A percentile compares a stretch with the other conserved stretches of the same genome.
phyloP scores from a whole-genome alignment of 1,284 basidiomycete genomes.

The Cryptococcus sp. region DNA sequence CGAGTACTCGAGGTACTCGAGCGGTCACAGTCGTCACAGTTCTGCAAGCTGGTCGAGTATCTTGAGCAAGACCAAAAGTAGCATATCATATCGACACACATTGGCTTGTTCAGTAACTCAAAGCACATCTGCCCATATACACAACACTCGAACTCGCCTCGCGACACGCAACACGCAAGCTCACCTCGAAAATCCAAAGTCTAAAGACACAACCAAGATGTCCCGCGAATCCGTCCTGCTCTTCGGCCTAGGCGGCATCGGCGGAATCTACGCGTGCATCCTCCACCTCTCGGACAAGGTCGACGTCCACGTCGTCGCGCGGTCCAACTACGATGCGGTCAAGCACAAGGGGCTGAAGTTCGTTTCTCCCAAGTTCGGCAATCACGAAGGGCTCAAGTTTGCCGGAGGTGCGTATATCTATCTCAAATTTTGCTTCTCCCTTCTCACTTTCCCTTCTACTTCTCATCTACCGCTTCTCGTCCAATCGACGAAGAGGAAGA shows the following conservation, averaged over 20 bases:
- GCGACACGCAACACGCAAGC: neutral
- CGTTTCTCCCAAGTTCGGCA: constrained; percentile 44
- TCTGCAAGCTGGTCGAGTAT: too few species aligned
- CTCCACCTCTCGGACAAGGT: constrained; percentile 50
- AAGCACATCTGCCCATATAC: too few species aligned
- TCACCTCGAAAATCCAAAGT: neutral
- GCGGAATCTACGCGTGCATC: constrained; percentile 57
- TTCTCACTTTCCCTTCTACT: too few species aligned
- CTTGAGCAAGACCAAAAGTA: too few species aligned
- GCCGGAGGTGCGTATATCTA: constrained; percentile 41
- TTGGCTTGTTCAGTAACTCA: too few species aligned
- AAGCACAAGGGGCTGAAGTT: constrained; percentile 49
- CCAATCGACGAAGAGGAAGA: too few species aligned
- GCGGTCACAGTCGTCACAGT: too few species aligned
- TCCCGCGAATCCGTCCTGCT: constrained; percentile 40
- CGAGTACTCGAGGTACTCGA: too few species aligned
- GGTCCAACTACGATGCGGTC: constrained; percentile 55
- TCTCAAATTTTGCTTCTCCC: too few species aligned
- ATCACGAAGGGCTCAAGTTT: constrained; percentile 41
- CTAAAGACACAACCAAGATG: constrained; percentile 10
- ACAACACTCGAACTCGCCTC: neutral
- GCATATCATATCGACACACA: too few species aligned
- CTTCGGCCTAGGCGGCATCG: constrained; percentile 55
- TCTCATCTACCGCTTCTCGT: too few species aligned
- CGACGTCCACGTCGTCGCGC: constrained; percentile 54